phyloP scores from a whole-genome alignment of 495 filamentous ascomycete species.

The Hypoxylon fragiforme region DNA sequence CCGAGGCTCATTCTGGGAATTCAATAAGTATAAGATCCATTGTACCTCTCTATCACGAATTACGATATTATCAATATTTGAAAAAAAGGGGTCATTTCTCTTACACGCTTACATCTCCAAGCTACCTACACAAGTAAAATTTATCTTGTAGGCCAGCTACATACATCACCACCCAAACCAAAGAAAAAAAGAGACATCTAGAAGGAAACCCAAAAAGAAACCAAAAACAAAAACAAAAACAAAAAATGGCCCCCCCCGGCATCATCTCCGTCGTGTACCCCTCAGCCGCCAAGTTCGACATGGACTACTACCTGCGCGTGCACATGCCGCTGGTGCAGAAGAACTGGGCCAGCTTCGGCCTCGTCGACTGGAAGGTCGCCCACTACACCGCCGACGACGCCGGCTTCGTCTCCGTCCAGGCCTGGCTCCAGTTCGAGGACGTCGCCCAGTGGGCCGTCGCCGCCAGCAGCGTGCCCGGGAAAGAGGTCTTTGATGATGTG shows the following conservation, averaged over 20 bases:
- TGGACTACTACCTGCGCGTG: conserved; percentile 30
- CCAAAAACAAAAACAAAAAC: too few species aligned
- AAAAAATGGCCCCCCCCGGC: conserved; percentile 3
- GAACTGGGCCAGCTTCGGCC: conserved; percentile 20
- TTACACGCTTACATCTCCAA: too few species aligned
- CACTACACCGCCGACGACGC: conserved; percentile 20
- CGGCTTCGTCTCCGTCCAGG: conserved; percentile 18
- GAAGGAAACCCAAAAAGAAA: too few species aligned
- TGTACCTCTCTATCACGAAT: too few species aligned
- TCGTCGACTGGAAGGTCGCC: conserved; percentile 33
- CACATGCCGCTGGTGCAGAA: conserved; percentile 36
- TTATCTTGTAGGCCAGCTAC: too few species aligned
- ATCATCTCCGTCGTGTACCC: conserved; percentile 18
- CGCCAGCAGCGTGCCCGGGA: background rate
- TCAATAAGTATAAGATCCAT: too few species aligned
- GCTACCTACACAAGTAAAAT: too few species aligned
- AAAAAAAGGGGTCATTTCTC: too few species aligned
- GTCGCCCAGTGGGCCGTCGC: conserved; percentile 6
- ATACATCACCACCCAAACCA: too few species aligned
- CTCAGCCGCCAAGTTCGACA: conserved; percentile 23
- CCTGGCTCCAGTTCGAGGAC: conserved; percentile 31
- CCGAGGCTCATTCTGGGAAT: too few species aligned
- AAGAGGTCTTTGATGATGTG: conserved; percentile 26
- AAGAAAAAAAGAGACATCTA: too few species aligned
- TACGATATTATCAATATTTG: too few species aligned